These are phyloP conservation scores for Farysia itapuensis DNA, from an alignment of 1,284 basidiomycete genomes.

Conservation along the genomic window DNA sequence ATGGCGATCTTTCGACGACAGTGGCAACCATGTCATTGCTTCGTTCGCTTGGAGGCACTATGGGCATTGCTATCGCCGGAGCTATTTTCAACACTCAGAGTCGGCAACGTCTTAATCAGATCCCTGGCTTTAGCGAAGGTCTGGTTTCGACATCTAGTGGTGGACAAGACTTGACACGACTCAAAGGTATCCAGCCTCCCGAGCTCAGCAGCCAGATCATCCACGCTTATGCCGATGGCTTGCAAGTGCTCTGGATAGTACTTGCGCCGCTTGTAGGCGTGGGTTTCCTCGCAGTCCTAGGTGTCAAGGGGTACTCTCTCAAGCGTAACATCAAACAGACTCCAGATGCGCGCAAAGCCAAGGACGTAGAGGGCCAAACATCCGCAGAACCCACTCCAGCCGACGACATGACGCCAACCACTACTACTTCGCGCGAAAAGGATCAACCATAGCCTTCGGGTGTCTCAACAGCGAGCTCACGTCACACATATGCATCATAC, in stretches of 20 bases:
- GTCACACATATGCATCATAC: no score
- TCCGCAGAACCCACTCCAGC: background rate
- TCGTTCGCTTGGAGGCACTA: slow-evolving; percentile 39
- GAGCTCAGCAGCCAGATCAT: slow-evolving; percentile 64
- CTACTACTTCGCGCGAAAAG: no score
- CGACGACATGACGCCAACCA: no score
- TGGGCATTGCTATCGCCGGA: slow-evolving; percentile 46
- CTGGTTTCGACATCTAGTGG: slow-evolving; percentile 14
- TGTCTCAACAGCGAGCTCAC: no score
- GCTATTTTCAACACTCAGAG: slow-evolving; percentile 45
- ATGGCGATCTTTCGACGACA: slow-evolving; percentile 36
- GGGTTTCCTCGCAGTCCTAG: slow-evolving; percentile 43
- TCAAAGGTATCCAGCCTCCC: slow-evolving; percentile 49
- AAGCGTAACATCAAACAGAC: slow-evolving; percentile 16
- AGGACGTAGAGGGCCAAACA: slow-evolving; percentile 7
- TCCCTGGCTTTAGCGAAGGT: slow-evolving; percentile 11
- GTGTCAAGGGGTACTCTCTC: slow-evolving; percentile 43
- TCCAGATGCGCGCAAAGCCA: slow-evolving; percentile 6
- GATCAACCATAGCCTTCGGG: no score
- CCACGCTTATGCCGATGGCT: slow-evolving; percentile 71
- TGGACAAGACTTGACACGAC: slow-evolving; percentile 27
- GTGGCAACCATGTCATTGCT: slow-evolving; percentile 37
- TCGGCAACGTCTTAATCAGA: slow-evolving; percentile 8
- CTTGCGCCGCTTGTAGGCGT: slow-evolving; percentile 56
- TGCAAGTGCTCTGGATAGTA: slow-evolving; percentile 74